phyloP scores from a whole-genome alignment of 2,329 filamentous ascomycete species.

The Colletotrichum cereale region DNA sequence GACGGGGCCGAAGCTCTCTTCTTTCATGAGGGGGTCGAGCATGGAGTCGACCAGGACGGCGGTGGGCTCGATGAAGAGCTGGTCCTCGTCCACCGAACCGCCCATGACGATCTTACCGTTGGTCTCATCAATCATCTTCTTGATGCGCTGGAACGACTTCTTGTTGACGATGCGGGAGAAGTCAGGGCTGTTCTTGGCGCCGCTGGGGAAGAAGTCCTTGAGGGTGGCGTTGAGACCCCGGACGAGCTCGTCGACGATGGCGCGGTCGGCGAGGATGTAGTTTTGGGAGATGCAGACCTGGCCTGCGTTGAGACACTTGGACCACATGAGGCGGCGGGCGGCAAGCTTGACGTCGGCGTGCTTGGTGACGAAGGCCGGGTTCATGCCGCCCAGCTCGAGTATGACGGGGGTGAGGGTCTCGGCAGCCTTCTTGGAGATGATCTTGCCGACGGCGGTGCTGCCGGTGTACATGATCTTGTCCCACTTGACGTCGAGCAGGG shows the following conservation, averaged over 20 bases:
- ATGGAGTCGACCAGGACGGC: slow-evolving; percentile 84
- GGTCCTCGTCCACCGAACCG: slow-evolving; percentile 82
- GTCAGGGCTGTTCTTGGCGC: slow-evolving; percentile 82
- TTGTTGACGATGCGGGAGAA: slow-evolving; percentile 85
- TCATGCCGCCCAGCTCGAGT: slow-evolving; percentile 90
- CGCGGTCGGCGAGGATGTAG: slow-evolving; percentile 86
- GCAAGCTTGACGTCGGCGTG: slow-evolving; percentile 84
- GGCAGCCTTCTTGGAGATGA: slow-evolving; percentile 91
- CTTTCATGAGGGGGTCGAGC: slow-evolving; percentile 80
- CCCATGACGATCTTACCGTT: slow-evolving; percentile 89
- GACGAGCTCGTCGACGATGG: slow-evolving; percentile 78
- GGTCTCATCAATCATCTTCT: slow-evolving; percentile 89
- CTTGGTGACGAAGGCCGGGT: slow-evolving; percentile 92
- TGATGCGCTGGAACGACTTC: slow-evolving; percentile 83
- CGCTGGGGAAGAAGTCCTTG: slow-evolving; percentile 85
- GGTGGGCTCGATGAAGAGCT: slow-evolving; percentile 91
- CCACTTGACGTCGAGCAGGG: slow-evolving; percentile 89
- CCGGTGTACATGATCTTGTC: slow-evolving; percentile 99
- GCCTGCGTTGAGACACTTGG: slow-evolving; percentile 86
- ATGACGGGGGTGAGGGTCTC: slow-evolving; percentile 88
- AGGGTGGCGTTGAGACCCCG: slow-evolving; percentile 78
- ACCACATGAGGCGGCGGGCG: slow-evolving; percentile 88
- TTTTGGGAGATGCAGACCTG: slow-evolving; percentile 96
- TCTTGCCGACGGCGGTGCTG: slow-evolving; percentile 80
- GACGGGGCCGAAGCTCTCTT: slow-evolving; percentile 95